Conservation (phyloP, 2,329 filamentous ascomycete species). For the Aspergillus neotritici region DNA sequence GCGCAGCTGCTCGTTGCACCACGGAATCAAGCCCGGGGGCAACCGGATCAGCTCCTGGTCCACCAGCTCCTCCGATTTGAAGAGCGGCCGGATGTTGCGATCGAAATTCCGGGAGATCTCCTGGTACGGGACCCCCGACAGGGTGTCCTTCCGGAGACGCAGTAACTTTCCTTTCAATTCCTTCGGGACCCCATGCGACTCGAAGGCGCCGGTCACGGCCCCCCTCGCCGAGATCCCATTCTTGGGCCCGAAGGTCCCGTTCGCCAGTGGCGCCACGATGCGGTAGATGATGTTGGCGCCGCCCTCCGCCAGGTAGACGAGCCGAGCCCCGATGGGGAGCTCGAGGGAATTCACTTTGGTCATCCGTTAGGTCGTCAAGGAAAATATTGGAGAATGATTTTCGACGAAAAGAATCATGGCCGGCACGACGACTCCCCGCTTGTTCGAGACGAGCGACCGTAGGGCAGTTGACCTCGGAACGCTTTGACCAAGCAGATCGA, state of each 20-base stretch:
- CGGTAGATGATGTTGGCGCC: slow-evolving; percentile 72
- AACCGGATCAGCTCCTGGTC: slow-evolving; percentile 51
- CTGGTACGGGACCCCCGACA: slow-evolving; percentile 49
- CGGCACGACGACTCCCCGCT: slow-evolving; percentile 6
- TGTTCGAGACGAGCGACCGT: not conserved
- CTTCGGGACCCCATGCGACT: slow-evolving; percentile 15
- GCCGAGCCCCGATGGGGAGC: slow-evolving; percentile 30
- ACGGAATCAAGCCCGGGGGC: slow-evolving; percentile 39
- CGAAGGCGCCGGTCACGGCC: slow-evolving; percentile 13
- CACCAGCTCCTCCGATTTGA: slow-evolving; percentile 51
- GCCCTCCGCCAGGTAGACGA: slow-evolving; percentile 58
- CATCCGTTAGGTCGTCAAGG: slow-evolving; percentile 24
- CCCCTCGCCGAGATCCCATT: slow-evolving; percentile 15
- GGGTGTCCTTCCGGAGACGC: slow-evolving; percentile 55
- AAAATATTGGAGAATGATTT: slow-evolving; percentile 7
- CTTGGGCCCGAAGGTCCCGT: slow-evolving; percentile 20
- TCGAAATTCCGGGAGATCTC: slow-evolving; percentile 39
- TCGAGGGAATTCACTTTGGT: slow-evolving; percentile 29
- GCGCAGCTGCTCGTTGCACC: slow-evolving; percentile 52
- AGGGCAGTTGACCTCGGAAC: too few relatives aligned
- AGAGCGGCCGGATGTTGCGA: slow-evolving; percentile 48
- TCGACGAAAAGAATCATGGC: slow-evolving; percentile 15
- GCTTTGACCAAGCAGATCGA: too few relatives aligned
- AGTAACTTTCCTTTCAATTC: slow-evolving; percentile 47
- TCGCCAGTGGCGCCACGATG: slow-evolving; percentile 42